Percentiles rank a stretch among this genome's conserved stretches.
Evolutionary conservation across 306 rosid genomes (phyloP).

Genomic region (Corylus heterophylla): DNA sequence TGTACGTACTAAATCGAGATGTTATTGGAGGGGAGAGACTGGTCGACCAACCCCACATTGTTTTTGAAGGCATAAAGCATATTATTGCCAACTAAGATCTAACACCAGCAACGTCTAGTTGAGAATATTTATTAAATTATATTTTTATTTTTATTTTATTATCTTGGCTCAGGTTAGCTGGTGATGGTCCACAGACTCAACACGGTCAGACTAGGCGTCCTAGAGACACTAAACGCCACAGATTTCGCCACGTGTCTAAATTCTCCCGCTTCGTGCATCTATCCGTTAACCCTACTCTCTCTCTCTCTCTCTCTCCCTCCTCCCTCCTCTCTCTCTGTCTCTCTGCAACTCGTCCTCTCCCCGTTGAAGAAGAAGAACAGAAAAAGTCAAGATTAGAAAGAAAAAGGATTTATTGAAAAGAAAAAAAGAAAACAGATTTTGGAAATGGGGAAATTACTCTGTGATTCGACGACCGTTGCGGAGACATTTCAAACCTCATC

Average conservation of each 20-base stretch:
- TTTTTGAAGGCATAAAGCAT: neutral
- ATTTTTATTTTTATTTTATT: neutral
- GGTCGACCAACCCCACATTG: neutral
- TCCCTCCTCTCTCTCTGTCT: neutral
- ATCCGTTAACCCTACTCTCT: conserved; percentile 72
- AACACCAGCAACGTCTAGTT: conserved; percentile 24
- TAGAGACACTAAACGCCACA: conserved; percentile 8
- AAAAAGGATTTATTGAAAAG: neutral
- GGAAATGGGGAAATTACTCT: conserved; percentile 83
- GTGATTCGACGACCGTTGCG: conserved; percentile 80
- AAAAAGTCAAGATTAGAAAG: neutral
- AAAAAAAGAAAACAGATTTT: neutral
- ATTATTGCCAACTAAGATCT: conserved; percentile 17
- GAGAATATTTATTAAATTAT: neutral
- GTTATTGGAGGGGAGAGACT: too few species aligned
- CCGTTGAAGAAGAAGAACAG: conserved; percentile 41
- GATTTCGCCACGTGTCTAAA: conserved; percentile 69
- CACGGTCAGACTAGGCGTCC: conserved; percentile 25
- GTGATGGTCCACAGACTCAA: conserved; percentile 15
- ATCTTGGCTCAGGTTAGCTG: conserved; percentile 18
- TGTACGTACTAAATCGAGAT: too few species aligned
- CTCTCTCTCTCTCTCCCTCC: conserved; percentile 21
- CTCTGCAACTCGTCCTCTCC: conserved; percentile 48
- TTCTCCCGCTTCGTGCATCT: conserved; percentile 58
- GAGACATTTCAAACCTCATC: conserved; percentile 68